These are phyloP conservation scores for Choiromyces venosus DNA, from an alignment of 495 filamentous ascomycete genomes.

Conservation along the genomic window DNA sequence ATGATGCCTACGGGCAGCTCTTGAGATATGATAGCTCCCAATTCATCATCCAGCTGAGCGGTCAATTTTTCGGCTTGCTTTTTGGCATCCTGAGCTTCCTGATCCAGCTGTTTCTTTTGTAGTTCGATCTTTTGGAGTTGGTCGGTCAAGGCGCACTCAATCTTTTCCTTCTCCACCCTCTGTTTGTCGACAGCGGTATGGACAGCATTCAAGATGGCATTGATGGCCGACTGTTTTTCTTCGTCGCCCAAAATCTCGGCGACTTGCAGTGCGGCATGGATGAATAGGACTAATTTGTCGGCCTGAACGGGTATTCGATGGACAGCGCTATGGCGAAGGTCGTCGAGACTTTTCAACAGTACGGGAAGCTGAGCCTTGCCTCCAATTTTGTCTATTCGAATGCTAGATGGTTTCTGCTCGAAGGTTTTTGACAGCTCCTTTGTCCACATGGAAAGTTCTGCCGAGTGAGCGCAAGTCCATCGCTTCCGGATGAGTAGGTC, in stretches of 20 bases:
- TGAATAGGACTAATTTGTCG: constrained; percentile 14
- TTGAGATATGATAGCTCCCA: neutral
- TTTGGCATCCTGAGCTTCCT: neutral
- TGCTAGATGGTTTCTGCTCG: neutral
- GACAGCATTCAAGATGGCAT: constrained; percentile 10
- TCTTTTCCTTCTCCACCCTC: neutral
- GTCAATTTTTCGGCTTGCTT: neutral
- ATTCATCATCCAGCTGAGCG: neutral
- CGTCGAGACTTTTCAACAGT: constrained; percentile 16
- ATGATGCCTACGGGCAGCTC: neutral
- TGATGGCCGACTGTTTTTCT: neutral
- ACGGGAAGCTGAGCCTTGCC: constrained; percentile 2
- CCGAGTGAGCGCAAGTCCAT: constrained; percentile 18
- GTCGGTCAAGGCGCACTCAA: neutral
- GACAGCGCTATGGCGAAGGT: constrained; percentile 15
- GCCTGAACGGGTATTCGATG: constrained; percentile 11
- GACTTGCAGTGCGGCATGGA: neutral
- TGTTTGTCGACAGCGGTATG: neutral
- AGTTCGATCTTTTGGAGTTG: constrained; percentile 12
- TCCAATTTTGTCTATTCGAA: neutral
- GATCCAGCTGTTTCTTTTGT: constrained; percentile 8
- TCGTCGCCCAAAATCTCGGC: constrained; percentile 15
- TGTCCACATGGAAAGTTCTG: constrained; percentile 20
- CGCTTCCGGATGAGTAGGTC: constrained; percentile 6
- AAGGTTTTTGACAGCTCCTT: constrained; percentile 9